Evolutionary conservation across 495 filamentous ascomycete species (phyloP).

Genomic region (Neurospora discreta): DNA sequence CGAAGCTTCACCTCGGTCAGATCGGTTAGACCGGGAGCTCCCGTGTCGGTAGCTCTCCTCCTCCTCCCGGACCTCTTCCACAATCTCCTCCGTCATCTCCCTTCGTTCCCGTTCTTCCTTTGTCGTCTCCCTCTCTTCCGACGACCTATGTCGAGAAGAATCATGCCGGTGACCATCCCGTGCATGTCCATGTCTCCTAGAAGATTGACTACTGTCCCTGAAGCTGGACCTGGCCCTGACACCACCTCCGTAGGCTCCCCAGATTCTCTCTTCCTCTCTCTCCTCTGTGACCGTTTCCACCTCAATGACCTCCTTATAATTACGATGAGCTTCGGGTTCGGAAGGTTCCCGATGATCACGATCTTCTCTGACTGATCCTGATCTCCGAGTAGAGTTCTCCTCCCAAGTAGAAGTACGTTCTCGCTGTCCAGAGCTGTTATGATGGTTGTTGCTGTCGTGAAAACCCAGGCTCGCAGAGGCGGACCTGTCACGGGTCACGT

Average conservation of each 20-base stretch:
- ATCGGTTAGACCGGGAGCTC: not conserved
- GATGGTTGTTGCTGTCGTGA: not conserved
- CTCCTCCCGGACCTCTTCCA: conserved; percentile 79
- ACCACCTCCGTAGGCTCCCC: not conserved
- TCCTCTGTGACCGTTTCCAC: not conserved
- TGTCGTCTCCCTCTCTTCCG: not conserved
- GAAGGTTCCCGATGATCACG: not conserved
- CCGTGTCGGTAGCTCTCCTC: not conserved
- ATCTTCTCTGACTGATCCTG: not conserved
- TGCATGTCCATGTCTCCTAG: not conserved
- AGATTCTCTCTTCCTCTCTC: not conserved
- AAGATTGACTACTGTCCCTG: not conserved
- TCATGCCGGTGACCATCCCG: not conserved
- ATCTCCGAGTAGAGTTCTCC: not conserved
- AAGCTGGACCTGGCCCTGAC: not conserved
- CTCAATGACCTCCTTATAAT: not conserved
- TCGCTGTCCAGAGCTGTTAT: not conserved
- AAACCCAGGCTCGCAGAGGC: not conserved
- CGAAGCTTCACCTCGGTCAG: not conserved
- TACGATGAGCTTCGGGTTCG: not conserved
- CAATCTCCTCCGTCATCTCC: conserved; percentile 61
- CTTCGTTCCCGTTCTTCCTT: conserved; percentile 15
- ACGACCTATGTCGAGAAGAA: not conserved
- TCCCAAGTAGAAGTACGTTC: not conserved
- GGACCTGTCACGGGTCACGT: not conserved